Evolutionary conservation across 495 filamentous ascomycete species (phyloP).

Genomic region (Penicillium mononematosum): DNA sequence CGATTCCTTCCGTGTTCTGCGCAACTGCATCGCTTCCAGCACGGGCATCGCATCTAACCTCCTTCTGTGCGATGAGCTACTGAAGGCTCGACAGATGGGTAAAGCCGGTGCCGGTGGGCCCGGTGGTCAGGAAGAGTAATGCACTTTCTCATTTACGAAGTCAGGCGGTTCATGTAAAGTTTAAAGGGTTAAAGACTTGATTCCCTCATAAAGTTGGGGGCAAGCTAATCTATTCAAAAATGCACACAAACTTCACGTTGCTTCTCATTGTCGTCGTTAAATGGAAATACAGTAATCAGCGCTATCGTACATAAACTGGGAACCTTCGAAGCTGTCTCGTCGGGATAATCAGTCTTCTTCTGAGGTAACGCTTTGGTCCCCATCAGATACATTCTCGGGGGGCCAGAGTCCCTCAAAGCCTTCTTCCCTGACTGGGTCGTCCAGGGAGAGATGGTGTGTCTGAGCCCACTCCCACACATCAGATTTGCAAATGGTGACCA

Average conservation of each 20-base stretch:
- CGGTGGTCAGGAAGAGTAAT: conserved; percentile 49
- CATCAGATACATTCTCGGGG: conserved; percentile 14
- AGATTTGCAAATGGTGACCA: conserved; percentile 44
- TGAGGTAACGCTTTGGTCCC: conserved; percentile 7
- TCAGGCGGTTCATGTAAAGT: conserved; percentile 30
- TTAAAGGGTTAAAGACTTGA: conserved; percentile 22
- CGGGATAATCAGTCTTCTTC: conserved; percentile 14
- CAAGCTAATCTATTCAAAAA: conserved; percentile 30
- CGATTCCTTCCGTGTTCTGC: conserved; percentile 91
- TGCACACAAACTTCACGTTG: conserved; percentile 26
- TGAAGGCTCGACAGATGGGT: conserved; percentile 96
- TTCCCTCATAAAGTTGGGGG: conserved; percentile 12
- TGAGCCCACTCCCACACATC: conserved; percentile 49
- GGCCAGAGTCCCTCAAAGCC: conserved; percentile 45
- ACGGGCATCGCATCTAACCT: conserved; percentile 94
- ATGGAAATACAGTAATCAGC: conserved; percentile 15
- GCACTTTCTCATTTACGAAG: conserved; percentile 26
- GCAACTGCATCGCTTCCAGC: conserved; percentile 91
- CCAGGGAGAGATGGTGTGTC: conserved; percentile 37
- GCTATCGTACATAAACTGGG: conserved; percentile 9
- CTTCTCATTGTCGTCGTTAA: conserved; percentile 14
- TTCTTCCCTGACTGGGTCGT: conserved; percentile 49
- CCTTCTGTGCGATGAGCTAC: conserved; percentile 90
- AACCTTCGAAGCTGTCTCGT: background rate
- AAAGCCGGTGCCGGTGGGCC: conserved; percentile 40